Conservation (phyloP, 352 stramenopile genomes). For the Globisporangium nodosum region DNA sequence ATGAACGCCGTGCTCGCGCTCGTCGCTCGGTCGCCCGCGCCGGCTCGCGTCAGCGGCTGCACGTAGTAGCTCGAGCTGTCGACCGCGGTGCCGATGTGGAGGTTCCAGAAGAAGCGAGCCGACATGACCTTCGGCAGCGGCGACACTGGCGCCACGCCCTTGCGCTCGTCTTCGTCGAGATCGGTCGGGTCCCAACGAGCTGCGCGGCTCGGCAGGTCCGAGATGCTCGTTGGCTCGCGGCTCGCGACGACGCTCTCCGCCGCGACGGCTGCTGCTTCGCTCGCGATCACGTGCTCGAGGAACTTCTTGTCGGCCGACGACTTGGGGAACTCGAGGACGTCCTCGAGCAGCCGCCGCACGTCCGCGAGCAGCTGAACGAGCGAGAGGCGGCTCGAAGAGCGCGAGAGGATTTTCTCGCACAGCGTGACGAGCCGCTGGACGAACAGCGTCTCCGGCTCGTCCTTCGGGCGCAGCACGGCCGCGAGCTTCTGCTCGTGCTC, state of each 20-base stretch:
- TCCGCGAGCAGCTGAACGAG: conserved; percentile 15
- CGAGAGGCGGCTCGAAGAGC: conserved; percentile 20
- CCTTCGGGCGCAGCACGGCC: conserved; percentile 20
- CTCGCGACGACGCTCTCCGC: background rate
- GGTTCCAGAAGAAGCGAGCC: conserved; percentile 51
- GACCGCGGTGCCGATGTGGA: conserved; percentile 26
- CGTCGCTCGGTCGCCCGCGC: conserved; percentile 14
- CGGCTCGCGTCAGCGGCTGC: conserved; percentile 5
- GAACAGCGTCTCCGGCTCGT: conserved; percentile 25
- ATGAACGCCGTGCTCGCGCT: conserved; percentile 21
- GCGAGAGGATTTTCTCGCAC: conserved; percentile 27
- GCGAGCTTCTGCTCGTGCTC: conserved; percentile 39
- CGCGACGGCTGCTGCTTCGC: background rate
- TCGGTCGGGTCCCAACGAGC: background rate
- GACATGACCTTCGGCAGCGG: conserved; percentile 2
- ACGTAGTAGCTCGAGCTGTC: background rate
- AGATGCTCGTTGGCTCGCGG: background rate
- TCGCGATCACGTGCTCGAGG: conserved; percentile 5
- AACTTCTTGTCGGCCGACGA: conserved; percentile 12
- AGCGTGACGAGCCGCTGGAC: conserved; percentile 20
- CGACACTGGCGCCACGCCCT: background rate
- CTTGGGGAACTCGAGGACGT: conserved; percentile 23
- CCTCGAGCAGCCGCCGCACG: conserved; percentile 20
- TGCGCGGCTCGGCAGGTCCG: conserved; percentile 2
- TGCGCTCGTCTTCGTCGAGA: background rate